Conservation (phyloP, 495 filamentous ascomycete genomes). For the Collariella sp. region DNA sequence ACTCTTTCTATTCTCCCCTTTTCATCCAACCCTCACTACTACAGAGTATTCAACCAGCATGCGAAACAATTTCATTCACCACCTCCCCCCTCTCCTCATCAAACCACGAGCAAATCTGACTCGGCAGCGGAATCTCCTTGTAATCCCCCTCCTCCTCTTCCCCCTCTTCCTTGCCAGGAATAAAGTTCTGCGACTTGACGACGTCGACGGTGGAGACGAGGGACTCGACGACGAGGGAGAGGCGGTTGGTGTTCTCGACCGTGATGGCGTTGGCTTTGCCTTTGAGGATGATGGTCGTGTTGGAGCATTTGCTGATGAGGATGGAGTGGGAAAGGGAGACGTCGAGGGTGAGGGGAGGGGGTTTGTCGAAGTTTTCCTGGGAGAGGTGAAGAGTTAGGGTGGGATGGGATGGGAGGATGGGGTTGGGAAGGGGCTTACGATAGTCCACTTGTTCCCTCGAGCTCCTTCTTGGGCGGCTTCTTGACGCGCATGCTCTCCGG, state of each 20-base stretch:
- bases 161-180: too few relatives aligned
- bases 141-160: conserved; percentile 73
- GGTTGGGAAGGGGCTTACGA: conserved; percentile 49
- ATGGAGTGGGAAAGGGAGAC: conserved; percentile 80
- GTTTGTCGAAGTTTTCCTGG: conserved; percentile 84
- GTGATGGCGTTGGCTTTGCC: conserved; percentile 95
- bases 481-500: conserved; percentile 88
- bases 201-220: conserved; percentile 87
- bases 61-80: conserved; percentile 82
- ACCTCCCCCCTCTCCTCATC: conserved; percentile 58
- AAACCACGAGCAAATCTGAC: conserved; percentile 78
- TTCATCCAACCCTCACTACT: background rate
- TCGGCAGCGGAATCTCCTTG: conserved; percentile 74
- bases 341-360: conserved; percentile 62
- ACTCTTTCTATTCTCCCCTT: background rate
- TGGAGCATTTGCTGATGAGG: conserved; percentile 82
- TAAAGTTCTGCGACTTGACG: conserved; percentile 89
- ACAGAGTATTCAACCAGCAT: conserved; percentile 51
- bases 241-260: conserved; percentile 77
- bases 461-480: conserved; percentile 83
- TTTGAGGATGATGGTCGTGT: conserved; percentile 77
- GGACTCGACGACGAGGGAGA: conserved; percentile 78
- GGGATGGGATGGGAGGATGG: background rate
- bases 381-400: too few relatives aligned
- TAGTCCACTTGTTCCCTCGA: conserved; percentile 95